Conservation (phyloP, 305 asterid genomes). For the Fraxinus floribunda region DNA sequence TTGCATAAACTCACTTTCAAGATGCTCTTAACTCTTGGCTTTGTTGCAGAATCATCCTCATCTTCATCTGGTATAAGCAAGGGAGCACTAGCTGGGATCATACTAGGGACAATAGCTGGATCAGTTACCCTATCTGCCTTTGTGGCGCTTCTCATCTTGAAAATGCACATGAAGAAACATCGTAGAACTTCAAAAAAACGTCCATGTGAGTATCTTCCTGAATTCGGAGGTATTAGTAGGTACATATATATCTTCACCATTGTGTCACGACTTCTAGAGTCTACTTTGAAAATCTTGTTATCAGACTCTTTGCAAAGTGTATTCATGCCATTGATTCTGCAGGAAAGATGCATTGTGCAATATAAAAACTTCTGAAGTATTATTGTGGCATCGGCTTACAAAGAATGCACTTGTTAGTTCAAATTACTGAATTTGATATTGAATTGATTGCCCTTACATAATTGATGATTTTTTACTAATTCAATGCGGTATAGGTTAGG, state of each 20-base stretch:
- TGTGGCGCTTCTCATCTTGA: conserved; percentile 58
- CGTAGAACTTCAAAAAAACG: conserved; percentile 55
- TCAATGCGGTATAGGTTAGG: neutral
- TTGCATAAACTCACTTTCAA: neutral
- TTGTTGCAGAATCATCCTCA: conserved; percentile 49
- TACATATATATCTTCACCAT: neutral
- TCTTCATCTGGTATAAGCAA: conserved; percentile 65
- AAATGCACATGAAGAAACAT: conserved; percentile 46
- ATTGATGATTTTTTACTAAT: neutral
- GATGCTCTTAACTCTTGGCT: conserved; percentile 21
- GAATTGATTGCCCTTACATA: neutral
- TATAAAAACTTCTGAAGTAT: neutral
- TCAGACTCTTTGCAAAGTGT: neutral
- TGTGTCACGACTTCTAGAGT: neutral
- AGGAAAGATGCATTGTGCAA: neutral
- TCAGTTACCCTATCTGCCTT: conserved; percentile 65
- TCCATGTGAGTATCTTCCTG: conserved; percentile 50
- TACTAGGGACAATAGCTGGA: conserved; percentile 80
- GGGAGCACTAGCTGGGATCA: conserved; percentile 81
- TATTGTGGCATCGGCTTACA: neutral
- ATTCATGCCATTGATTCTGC: neutral
- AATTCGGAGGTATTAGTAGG: neutral
- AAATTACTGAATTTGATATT: neutral
- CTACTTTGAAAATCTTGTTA: neutral
- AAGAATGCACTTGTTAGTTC: neutral